Base-by-base conservation (phyloP, 169 alveolate genomes). In the Cyclospora cayetanensis region DNA sequence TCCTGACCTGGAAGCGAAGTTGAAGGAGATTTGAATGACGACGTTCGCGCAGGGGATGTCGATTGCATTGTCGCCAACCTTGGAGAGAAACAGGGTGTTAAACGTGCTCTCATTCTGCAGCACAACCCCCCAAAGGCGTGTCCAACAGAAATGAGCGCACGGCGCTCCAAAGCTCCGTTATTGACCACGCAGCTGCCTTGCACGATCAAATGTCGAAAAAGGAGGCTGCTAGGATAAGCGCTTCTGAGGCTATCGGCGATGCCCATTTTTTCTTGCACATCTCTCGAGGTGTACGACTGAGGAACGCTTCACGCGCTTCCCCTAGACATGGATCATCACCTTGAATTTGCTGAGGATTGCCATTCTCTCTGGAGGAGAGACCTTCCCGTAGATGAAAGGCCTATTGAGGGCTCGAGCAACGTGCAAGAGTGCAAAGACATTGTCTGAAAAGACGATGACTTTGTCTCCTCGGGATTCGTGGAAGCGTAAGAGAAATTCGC, bases 31-130 rank as follows among this genome's bases (percentile, higher is more conserved):
- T 95, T 99, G 99, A 52, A 99, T 99, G 70, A 99, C 99, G 20
- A 99, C 99, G 94, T 98, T 99, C 3, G 99, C 99, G 52, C 97
- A 95, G 11, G 99, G 99, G 11, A 99, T 96, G 94, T 99, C 99
- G 25, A 99, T 99, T 15, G 99, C 99, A 74, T 99, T 99, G 95
- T 99, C 99, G n/a, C 99, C 99, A 31, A 99, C 99, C 93, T 98
- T 98, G 74, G 99, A 98, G 43, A 99, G 96, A 46, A 99, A 96
- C 29, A 99, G 96, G 4, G 99, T 96, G 94, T 98, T 98, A 65
- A 97, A 94, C 68, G 96, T 96, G 65, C 90, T 95, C 39, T 96
- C 95, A 85, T 95, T 96, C 95, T 93, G 90, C 77, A 65, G 31
- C 25, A 12, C 35, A 7, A 46, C 55, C 55, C 55, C 55, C 55